Evolutionary conservation across 2,329 filamentous ascomycete species (phyloP), one percentile per base, ranked within the genome.

Genomic region (Venturiaceae sp.): DNA sequence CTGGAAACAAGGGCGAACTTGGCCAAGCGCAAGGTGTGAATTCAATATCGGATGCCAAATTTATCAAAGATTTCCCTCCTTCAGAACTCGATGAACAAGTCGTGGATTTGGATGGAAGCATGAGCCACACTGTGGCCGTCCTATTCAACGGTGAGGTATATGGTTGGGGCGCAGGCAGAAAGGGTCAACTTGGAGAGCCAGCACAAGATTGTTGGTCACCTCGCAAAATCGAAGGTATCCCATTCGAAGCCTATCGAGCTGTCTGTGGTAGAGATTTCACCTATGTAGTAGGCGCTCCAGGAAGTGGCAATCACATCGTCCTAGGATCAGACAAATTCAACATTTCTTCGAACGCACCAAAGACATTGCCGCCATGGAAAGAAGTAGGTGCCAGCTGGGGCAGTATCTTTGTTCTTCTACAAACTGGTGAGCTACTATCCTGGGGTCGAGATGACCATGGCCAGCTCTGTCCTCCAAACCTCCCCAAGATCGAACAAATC

Each of bases 371-470:
- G 9, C 74, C 71, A 2, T 92, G 87, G 86, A 82, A 77, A 61
- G 81, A 86, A 60, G 80, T 95, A 16, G 80, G 81, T 7, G 87
- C 91, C 9, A 87, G 88, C 60, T 97, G 92, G 92, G 85, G 91
- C 57, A 85, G 84, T 57, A 76, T 96, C 19, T 91, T 88, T 71
- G 77, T 94, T 44, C 75, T 95, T 57, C 76, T 79, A 50, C 66
- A 76, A 3, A 77, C 86, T 61, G 84, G 85, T 0, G 75, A 69
- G 3, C 67, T 96, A 23, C 64, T 80, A 2, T 84, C 85, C 7
- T 96, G 90, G 88, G 94, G 94, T 0, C 82, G 90, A 61, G 81
- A 94, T 67, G 90, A 96, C 66, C 89, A 91, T 63, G 90, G 90
- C 9, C 90, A 96, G 67, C 76, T 95, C 8, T 80, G 86, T 23